These are phyloP conservation scores for Arabidopsis arenosa DNA, from an alignment of 345 rosid genomes.

Conservation along the genomic window DNA sequence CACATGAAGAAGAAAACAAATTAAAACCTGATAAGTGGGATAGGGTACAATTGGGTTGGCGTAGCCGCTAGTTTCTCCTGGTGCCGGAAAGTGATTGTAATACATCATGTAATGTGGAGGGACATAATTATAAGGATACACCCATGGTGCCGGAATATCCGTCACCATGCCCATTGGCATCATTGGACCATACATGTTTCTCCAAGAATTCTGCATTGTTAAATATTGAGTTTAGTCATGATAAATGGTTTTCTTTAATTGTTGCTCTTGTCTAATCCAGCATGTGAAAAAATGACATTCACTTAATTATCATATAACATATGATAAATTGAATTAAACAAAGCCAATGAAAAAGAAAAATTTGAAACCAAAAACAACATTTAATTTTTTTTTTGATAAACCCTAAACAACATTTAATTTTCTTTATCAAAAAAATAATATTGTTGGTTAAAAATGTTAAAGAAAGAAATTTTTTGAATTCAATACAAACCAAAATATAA, in stretches of 20 bases:
- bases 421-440: too few relatives aligned
- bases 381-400: background rate
- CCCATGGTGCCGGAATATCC: constrained; percentile 27
- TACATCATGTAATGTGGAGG: background rate
- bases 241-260: background rate
- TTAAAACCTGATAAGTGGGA: background rate
- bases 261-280: background rate
- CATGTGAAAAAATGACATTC: background rate
- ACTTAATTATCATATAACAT: background rate
- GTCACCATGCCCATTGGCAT: constrained; percentile 22
- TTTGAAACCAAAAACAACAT: background rate
- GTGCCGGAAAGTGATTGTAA: background rate
- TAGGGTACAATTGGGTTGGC: background rate
- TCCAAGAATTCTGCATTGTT: constrained; percentile 14
- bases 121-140: background rate
- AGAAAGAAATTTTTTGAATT: too few relatives aligned
- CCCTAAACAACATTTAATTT: background rate
- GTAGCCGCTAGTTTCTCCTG: background rate
- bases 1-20: background rate
- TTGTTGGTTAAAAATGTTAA: background rate
- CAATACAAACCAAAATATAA: background rate
- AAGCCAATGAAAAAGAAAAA: background rate
- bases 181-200: background rate
- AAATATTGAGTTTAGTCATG: constrained; percentile 10
- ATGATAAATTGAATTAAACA: background rate